Percentiles rank a stretch among this genome's conserved stretches.
These are phyloP conservation scores for Candida chilensis DNA, from an alignment of 805 yeast species.

Conservation along the genomic window DNA sequence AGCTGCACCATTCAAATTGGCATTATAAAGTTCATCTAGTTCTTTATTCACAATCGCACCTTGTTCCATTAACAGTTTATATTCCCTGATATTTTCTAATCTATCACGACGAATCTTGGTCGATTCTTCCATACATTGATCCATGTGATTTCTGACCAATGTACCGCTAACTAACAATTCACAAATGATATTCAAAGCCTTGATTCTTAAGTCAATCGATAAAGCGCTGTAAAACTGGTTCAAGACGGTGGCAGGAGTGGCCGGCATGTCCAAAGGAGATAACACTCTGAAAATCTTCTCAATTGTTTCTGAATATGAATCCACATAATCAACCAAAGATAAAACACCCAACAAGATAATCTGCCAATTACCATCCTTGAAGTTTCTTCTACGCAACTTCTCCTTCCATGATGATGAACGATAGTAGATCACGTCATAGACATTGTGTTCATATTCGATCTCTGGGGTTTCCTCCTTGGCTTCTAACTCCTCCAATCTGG, in stretches of 20 bases:
- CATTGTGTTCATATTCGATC: constrained; percentile 22
- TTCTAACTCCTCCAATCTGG: constrained; percentile 8
- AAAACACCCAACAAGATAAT: constrained; percentile 67
- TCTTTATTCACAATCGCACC: constrained; percentile 37
- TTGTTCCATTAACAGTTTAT: constrained; percentile 40
- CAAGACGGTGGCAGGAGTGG: constrained; percentile 39
- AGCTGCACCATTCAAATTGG: background rate
- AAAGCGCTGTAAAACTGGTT: constrained; percentile 48
- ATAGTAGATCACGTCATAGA: constrained; percentile 40
- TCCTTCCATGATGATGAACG: constrained; percentile 70
- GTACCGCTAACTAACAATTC: constrained; percentile 52
- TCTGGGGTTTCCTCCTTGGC: constrained; percentile 11
- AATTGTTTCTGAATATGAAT: constrained; percentile 42
- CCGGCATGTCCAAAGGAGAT: constrained; percentile 47
- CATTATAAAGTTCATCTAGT: constrained; percentile 7
- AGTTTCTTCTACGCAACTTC: constrained; percentile 62
- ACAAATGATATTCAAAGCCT: constrained; percentile 51
- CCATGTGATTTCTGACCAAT: constrained; percentile 54
- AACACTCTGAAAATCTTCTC: constrained; percentile 38
- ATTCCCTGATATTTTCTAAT: constrained; percentile 55
- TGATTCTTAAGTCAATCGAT: constrained; percentile 43
- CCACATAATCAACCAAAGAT: constrained; percentile 47
- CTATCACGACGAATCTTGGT: constrained; percentile 56
- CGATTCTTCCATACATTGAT: constrained; percentile 56
- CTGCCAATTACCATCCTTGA: constrained; percentile 83